Evolutionary conservation across 179 eudicot species (phyloP).

Genomic region (Nepenthes alata): DNA sequence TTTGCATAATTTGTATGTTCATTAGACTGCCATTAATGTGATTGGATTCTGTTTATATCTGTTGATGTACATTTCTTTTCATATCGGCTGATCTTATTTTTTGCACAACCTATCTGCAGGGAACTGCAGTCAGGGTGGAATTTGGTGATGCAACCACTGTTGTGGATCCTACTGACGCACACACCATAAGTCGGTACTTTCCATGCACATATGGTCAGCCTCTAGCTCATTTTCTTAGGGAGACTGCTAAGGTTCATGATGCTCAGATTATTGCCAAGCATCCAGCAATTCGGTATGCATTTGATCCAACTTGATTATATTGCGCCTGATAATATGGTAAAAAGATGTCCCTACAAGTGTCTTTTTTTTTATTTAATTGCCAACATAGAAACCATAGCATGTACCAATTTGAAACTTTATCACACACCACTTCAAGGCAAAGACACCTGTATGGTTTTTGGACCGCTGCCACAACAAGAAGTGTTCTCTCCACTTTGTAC

Average conservation of each 20-base stretch:
- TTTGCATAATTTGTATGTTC: no score
- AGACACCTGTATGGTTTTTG: no score
- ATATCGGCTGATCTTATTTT: not conserved
- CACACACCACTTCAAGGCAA: no score
- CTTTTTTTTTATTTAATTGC: no score
- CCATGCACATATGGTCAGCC: conserved; percentile 93
- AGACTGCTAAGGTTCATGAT: conserved; percentile 79
- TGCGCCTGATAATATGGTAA: not conserved
- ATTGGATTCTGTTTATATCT: not conserved
- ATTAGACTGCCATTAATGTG: no score
- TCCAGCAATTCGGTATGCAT: conserved; percentile 61
- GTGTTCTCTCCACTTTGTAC: no score
- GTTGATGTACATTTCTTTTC: not conserved
- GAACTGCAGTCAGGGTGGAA: conserved; percentile 84
- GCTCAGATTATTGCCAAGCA: conserved; percentile 81
- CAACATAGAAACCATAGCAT: no score
- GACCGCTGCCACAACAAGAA: no score
- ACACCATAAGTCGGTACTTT: conserved; percentile 56
- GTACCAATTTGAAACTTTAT: no score
- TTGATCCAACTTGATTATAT: not conserved
- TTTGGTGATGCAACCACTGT: conserved; percentile 71
- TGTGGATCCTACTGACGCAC: conserved; percentile 62
- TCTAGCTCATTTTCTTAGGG: conserved; percentile 84
- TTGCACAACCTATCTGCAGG: conserved; percentile 28
- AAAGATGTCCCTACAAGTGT: not conserved